Percentiles rank a stretch among this genome's conserved stretches.
phyloP scores from a whole-genome alignment of 108 stramenopile genomes.

The Nitzschia sp. region DNA sequence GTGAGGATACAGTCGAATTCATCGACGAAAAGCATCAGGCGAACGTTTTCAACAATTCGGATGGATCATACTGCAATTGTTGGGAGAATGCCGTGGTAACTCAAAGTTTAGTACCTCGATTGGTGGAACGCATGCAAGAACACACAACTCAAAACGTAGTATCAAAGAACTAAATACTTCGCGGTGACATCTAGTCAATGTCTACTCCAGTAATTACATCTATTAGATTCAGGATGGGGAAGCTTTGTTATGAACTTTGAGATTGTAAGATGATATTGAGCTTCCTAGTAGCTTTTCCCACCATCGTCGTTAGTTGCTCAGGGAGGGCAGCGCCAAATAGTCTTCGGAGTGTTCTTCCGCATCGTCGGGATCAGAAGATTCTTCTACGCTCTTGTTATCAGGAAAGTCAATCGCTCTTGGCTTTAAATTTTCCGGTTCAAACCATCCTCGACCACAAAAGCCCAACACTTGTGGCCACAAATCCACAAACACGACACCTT shows the following conservation, averaged over 20 bases:
- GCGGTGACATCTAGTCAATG: too few relatives aligned
- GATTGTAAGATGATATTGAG: too few relatives aligned
- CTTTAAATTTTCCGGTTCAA: slow-evolving; percentile 42
- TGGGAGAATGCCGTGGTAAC: slow-evolving; percentile 36
- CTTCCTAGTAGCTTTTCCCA: background rate
- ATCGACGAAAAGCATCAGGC: slow-evolving; percentile 19
- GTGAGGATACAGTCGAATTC: slow-evolving; percentile 24
- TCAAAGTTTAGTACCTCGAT: slow-evolving; percentile 16
- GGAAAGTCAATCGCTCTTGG: slow-evolving; percentile 1
- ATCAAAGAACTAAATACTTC: too few relatives aligned
- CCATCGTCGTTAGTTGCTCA: slow-evolving; percentile 11
- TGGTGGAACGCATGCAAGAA: background rate
- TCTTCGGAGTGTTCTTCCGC: background rate
- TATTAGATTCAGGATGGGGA: too few relatives aligned
- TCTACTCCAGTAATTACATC: background rate
- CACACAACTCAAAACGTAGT: background rate
- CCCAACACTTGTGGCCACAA: slow-evolving; percentile 76
- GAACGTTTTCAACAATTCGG: slow-evolving; percentile 31
- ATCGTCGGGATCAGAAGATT: slow-evolving; percentile 1
- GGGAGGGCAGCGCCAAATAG: slow-evolving; percentile 21
- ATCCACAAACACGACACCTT: slow-evolving; percentile 69
- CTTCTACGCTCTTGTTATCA: slow-evolving; percentile 7
- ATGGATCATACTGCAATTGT: slow-evolving; percentile 71
- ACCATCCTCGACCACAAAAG: slow-evolving; percentile 89
- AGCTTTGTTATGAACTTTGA: too few relatives aligned